A percentile compares a stretch with the other conserved stretches of the same genome.
phyloP scores from a whole-genome alignment of 225 moss, liverwort and hornwort species.

The Marchantia paleacea region DNA sequence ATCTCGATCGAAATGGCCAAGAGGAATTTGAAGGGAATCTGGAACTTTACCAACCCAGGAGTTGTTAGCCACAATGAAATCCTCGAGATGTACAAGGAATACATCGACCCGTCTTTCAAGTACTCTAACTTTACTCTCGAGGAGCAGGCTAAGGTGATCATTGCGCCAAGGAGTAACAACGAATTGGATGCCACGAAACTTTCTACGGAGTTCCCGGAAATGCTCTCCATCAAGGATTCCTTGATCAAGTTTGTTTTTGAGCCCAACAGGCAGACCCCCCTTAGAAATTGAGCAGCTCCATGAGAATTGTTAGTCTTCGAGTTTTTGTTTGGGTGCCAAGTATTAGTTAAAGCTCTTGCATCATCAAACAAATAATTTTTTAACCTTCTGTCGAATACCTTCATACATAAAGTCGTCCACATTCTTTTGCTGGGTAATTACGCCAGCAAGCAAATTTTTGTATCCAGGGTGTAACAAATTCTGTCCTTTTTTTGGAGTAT shows the following conservation, averaged over 20 bases:
- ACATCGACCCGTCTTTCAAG: constrained; percentile 52
- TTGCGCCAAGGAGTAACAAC: constrained; percentile 62
- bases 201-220: constrained; percentile 55
- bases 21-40: constrained; percentile 57
- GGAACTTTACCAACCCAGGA: constrained; percentile 75
- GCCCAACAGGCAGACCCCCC: constrained; percentile 44
- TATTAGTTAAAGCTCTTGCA: constrained; percentile 23
- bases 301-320: background rate
- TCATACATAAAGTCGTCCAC: constrained; percentile 29
- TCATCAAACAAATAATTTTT: constrained; percentile 29
- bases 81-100: constrained; percentile 63
- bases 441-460: constrained; percentile 14
- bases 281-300: constrained; percentile 20
- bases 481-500: background rate
- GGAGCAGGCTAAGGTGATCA: constrained; percentile 81
- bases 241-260: constrained; percentile 68
- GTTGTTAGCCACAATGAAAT: constrained; percentile 81
- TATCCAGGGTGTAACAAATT: background rate
- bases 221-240: constrained; percentile 68
- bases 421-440: constrained; percentile 39
- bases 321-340: constrained; percentile 19
- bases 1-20: constrained; percentile 77
- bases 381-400: constrained; percentile 17
- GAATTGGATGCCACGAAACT: constrained; percentile 63
- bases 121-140: constrained; percentile 63